These are phyloP conservation scores for Ceraceosorus guamensis DNA, from an alignment of 1,284 basidiomycete genomes.

Conservation along the genomic window DNA sequence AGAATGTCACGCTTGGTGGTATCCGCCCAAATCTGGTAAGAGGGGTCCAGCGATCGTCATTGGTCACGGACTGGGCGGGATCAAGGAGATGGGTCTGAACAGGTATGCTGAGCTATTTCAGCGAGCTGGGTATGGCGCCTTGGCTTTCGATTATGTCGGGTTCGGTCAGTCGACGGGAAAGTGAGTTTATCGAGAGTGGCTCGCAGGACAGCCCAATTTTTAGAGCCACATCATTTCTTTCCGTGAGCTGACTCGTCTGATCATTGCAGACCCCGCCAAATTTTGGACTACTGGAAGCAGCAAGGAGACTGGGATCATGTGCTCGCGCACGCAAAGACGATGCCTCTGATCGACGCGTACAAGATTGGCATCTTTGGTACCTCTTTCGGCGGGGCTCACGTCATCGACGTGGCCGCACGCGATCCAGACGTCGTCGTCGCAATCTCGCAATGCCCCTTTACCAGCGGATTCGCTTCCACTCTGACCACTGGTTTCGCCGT, in stretches of 20 bases:
- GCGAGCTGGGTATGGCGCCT: slow-evolving; percentile 11
- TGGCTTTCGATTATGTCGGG: slow-evolving; percentile 32
- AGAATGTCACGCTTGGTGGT: neutral
- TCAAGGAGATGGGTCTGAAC: neutral
- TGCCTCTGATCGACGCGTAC: slow-evolving; percentile 16
- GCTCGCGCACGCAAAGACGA: slow-evolving; percentile 14
- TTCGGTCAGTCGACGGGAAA: neutral
- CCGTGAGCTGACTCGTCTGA: neutral
- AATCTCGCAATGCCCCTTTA: slow-evolving; percentile 40
- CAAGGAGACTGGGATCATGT: slow-evolving; percentile 29
- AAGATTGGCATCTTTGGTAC: slow-evolving; percentile 33
- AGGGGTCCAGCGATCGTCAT: neutral
- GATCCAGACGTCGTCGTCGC: slow-evolving; percentile 22
- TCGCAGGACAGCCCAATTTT: slow-evolving; percentile 3
- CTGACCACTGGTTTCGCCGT: neutral
- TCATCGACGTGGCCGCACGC: slow-evolving; percentile 23
- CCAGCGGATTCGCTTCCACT: slow-evolving; percentile 15
- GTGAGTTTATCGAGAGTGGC: neutral
- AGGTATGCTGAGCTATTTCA: neutral
- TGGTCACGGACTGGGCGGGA: neutral
- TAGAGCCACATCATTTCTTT: slow-evolving; percentile 12
- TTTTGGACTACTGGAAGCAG: slow-evolving; percentile 26
- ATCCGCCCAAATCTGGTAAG: neutral
- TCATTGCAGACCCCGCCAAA: slow-evolving; percentile 21
- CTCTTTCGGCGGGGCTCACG: slow-evolving; percentile 39